Percentiles rank a stretch among this genome's conserved stretches.
phyloP scores from a whole-genome alignment of 2,329 filamentous ascomycete genomes.

The Trichoderma sp. region DNA sequence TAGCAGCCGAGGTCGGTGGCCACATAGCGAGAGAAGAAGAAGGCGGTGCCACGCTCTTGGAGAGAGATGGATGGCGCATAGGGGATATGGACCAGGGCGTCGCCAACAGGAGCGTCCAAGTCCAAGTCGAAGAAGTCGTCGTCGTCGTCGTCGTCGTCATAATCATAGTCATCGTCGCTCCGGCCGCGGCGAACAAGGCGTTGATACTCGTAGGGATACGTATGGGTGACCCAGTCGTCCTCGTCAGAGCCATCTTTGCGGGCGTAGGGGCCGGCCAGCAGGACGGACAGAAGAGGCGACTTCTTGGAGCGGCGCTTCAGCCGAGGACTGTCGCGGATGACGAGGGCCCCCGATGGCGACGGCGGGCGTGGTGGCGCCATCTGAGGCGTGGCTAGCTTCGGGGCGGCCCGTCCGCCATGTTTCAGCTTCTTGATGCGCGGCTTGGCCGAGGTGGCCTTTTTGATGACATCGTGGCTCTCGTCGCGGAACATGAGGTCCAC shows the following conservation, averaged over 20 bases:
- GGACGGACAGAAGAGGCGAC: conserved; percentile 5
- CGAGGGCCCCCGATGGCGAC: not conserved
- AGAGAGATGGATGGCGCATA: conserved; percentile 33
- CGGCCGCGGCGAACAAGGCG: not conserved
- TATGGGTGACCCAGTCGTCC: conserved; percentile 8
- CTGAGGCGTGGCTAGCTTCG: conserved; percentile 18
- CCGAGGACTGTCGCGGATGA: not conserved
- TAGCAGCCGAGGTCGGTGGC: conserved; percentile 49
- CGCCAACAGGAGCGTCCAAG: conserved; percentile 6
- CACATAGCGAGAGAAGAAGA: conserved; percentile 56
- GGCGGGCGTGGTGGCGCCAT: conserved; percentile 9
- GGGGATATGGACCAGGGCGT: conserved; percentile 21
- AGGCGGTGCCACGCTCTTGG: conserved; percentile 49
- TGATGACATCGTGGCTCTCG: conserved; percentile 57
- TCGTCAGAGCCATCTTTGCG: not conserved
- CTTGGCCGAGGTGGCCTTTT: conserved; percentile 47
- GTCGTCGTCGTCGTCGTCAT: not conserved
- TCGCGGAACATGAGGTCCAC: conserved; percentile 61
- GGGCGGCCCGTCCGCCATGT: conserved; percentile 21
- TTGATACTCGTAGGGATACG: conserved; percentile 8
- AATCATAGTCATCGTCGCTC: not conserved
- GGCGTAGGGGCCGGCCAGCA: not conserved
- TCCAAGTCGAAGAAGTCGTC: not conserved
- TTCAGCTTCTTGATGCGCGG: conserved; percentile 32
- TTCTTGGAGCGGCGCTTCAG: not conserved